phyloP scores from a whole-genome alignment of 768 basidiomycete genomes.

The Trichaptum fuscoviolaceum region DNA sequence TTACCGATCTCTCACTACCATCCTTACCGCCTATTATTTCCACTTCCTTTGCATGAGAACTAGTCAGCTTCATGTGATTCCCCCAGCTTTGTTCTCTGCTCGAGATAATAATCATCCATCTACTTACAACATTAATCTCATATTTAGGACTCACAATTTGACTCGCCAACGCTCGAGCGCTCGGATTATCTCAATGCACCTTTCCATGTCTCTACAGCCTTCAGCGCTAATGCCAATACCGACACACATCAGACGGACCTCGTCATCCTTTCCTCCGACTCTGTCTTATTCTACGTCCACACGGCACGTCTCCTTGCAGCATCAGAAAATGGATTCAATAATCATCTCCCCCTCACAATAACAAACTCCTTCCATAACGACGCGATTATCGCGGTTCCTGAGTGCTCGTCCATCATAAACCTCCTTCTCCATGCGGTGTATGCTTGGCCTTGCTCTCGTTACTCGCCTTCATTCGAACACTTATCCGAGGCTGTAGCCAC shows the following conservation, averaged over 20 bases:
- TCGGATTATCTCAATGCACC: conserved; percentile 26
- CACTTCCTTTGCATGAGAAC: too few species aligned
- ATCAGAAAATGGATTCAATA: conserved; percentile 23
- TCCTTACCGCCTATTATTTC: too few species aligned
- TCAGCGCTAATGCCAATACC: conserved; percentile 16
- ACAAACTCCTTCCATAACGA: background rate
- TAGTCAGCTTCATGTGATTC: too few species aligned
- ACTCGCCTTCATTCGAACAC: background rate
- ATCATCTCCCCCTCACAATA: conserved; percentile 13
- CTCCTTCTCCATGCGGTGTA: background rate
- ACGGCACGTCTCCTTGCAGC: conserved; percentile 15
- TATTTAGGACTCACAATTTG: background rate
- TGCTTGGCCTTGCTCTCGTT: background rate
- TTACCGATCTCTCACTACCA: too few species aligned
- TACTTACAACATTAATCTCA: too few species aligned
- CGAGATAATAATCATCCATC: too few species aligned
- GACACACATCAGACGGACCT: conserved; percentile 18
- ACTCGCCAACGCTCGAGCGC: conserved; percentile 24
- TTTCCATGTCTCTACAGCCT: conserved; percentile 18
- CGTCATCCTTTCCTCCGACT: conserved; percentile 24
- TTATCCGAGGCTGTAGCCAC: background rate
- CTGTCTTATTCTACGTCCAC: conserved; percentile 29
- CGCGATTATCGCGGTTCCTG: background rate
- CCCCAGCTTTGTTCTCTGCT: too few species aligned
- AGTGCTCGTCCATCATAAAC: background rate